Evolutionary conservation across 805 yeast genomes (phyloP), one percentile per base, ranked within the genome.

Genomic region (Yarrowia divulgata): DNA sequence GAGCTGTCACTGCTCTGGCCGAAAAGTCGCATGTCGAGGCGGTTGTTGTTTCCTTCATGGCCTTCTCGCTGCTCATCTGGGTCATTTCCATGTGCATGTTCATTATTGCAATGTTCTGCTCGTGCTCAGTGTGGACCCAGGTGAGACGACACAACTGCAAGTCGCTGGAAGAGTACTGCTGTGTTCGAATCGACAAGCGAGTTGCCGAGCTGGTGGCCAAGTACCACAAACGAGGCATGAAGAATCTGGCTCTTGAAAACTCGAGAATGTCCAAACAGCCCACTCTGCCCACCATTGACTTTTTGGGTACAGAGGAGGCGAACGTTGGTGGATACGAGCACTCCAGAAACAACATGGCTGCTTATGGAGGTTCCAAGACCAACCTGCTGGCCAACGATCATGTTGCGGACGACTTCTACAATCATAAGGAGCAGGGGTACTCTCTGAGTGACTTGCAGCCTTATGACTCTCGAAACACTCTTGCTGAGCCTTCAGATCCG

Each of bases 1-100:
- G 73, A 3, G 74, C 81, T 35, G 83, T 91, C 58, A 80, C 81
- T 71, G 72, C 77, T 2, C 85, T 90, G 16, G 91, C 94, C n/a
- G 76, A 80, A 16, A 81, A 85, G 14, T 88, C 90, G 75, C 79
- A 85, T 71, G 80, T 83, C 54, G 89, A 90, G 74, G 91, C 96
- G 1, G 79, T 91, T n/a, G 84, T 91, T 32, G 76, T 92, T 34
- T 85, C 91, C 35, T 83, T 90, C 72, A 91, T 91, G 94, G 81
- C 89, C 48, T 82, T 90, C 69, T 90, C 97, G 1, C 86, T 92
- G 73, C 76, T 85, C 16, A 84, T 92, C 73, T 92, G 95, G 93
- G 79, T 87, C 13, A 78, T 90, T 68, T 90, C 90, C 81, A 83
- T 89, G 70, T 74, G 85, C 67, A 82, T 83, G 75, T 84, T 90